Evolutionary conservation across 1,284 basidiomycete genomes (phyloP).

Genomic region (Apiotrichum siamense): DNA sequence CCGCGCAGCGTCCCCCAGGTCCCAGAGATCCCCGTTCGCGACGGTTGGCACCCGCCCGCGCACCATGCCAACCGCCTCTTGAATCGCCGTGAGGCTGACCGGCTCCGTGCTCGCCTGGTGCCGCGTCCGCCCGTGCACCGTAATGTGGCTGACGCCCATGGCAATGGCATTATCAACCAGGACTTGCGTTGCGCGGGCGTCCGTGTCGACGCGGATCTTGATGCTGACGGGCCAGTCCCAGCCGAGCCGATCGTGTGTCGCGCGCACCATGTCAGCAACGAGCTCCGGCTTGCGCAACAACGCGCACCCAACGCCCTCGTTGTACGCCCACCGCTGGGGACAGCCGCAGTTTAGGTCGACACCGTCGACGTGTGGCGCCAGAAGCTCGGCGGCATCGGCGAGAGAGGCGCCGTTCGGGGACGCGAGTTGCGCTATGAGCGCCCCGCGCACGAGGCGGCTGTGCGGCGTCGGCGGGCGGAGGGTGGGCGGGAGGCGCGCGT

Average conservation of each 20-base stretch:
- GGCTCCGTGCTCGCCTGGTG: conserved; percentile 54
- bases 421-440: conserved; percentile 56
- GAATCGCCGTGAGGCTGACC: conserved; percentile 52
- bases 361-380: conserved; percentile 52
- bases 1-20: conserved; percentile 47
- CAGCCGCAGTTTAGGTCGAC: conserved; percentile 58
- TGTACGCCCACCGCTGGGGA: conserved; percentile 54
- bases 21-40: conserved; percentile 58
- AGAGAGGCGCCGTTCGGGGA: conserved; percentile 51
- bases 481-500: conserved; percentile 30
- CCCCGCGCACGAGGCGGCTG: conserved; percentile 49
- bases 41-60: conserved; percentile 53
- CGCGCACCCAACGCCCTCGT: conserved; percentile 56
- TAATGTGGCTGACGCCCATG: conserved; percentile 48
- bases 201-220: conserved; percentile 56
- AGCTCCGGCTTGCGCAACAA: conserved; percentile 55
- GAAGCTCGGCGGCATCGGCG: conserved; percentile 55
- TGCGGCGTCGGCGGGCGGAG: conserved; percentile 23
- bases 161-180: conserved; percentile 50
- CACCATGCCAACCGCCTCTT: conserved; percentile 53
- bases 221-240: conserved; percentile 55
- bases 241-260: conserved; percentile 53
- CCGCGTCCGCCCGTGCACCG: conserved; percentile 56
- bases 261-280: conserved; percentile 54
- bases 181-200: conserved; percentile 51